Evolutionary conservation across 2,329 filamentous ascomycete species (phyloP).

Genomic region (Penicillium thymicola): DNA sequence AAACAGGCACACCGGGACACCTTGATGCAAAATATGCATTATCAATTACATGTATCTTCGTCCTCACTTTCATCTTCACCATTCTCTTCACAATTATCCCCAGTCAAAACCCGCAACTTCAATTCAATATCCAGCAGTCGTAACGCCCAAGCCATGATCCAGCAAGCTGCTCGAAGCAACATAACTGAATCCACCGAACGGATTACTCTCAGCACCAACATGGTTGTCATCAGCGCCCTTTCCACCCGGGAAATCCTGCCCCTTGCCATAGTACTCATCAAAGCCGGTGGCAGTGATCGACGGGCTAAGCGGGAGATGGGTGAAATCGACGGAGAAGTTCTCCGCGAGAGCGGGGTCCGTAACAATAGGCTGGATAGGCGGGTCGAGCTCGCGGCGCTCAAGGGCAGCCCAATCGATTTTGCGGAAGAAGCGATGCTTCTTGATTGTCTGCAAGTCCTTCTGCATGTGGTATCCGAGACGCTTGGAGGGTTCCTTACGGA

Average conservation of each 20-base stretch:
- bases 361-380: slow-evolving; percentile 88
- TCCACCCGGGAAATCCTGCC: slow-evolving; percentile 18
- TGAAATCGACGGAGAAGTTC: slow-evolving; percentile 95
- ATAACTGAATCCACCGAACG: slow-evolving; percentile 50
- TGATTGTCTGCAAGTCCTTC: slow-evolving; percentile 80
- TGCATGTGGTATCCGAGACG: slow-evolving; percentile 84
- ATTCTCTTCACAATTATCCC: neutral
- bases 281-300: slow-evolving; percentile 45
- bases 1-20: neutral
- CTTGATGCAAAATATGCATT: neutral
- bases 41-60: too few species aligned
- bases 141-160: slow-evolving; percentile 37
- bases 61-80: neutral
- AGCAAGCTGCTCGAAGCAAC: slow-evolving; percentile 48
- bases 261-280: slow-evolving; percentile 27
- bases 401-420: slow-evolving; percentile 94
- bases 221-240: slow-evolving; percentile 5
- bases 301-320: slow-evolving; percentile 76
- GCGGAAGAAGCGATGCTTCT: slow-evolving; percentile 92
- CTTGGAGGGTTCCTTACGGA: slow-evolving; percentile 90
- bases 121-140: slow-evolving; percentile 25
- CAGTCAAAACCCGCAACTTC: neutral
- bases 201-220: slow-evolving; percentile 33
- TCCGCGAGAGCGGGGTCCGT: slow-evolving; percentile 94
- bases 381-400: slow-evolving; percentile 74